Conservation (phyloP, 2,329 filamentous ascomycete species). For the Coleophoma cylindrospora region DNA sequence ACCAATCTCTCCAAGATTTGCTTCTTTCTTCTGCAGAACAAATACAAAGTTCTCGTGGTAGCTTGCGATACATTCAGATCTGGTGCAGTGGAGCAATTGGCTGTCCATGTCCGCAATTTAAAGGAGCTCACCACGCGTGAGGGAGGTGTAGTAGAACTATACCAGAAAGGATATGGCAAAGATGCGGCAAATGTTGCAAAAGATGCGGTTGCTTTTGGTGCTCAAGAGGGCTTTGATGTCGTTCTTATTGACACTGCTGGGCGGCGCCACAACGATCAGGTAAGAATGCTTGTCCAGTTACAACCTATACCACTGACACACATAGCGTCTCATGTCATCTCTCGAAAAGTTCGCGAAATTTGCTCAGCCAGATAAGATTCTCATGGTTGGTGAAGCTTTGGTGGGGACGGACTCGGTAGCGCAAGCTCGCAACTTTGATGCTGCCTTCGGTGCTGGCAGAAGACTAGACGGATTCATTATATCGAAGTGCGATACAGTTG, state of each 20-base stretch:
- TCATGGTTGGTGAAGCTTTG: constrained; percentile 89
- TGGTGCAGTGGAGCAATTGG: constrained; percentile 93
- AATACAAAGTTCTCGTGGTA: constrained; percentile 89
- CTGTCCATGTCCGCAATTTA: constrained; percentile 90
- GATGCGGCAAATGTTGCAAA: constrained; percentile 94
- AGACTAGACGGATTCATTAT: constrained; percentile 96
- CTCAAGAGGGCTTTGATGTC: constrained; percentile 76
- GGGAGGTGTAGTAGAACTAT: constrained; percentile 80
- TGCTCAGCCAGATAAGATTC: constrained; percentile 93
- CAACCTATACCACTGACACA: constrained; percentile 6
- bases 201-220: constrained; percentile 81
- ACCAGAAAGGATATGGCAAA: constrained; percentile 96
- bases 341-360: constrained; percentile 97
- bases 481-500: constrained; percentile 96
- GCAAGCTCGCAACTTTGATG: constrained; percentile 94
- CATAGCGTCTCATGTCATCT: constrained; percentile 78
- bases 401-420: constrained; percentile 94
- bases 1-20: constrained; percentile 98
- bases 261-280: constrained; percentile 85
- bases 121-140: constrained; percentile 84
- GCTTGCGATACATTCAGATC: constrained; percentile 97
- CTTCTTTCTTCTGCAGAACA: constrained; percentile 96
- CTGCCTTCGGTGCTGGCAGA: constrained; percentile 76
- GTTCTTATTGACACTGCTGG: constrained; percentile 97
- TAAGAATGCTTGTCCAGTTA: constrained; percentile 1